Evolutionary conservation across 495 filamentous ascomycete species (phyloP), one percentile per base, ranked within the genome.

Genomic region (Amorphotheca resinae): DNA sequence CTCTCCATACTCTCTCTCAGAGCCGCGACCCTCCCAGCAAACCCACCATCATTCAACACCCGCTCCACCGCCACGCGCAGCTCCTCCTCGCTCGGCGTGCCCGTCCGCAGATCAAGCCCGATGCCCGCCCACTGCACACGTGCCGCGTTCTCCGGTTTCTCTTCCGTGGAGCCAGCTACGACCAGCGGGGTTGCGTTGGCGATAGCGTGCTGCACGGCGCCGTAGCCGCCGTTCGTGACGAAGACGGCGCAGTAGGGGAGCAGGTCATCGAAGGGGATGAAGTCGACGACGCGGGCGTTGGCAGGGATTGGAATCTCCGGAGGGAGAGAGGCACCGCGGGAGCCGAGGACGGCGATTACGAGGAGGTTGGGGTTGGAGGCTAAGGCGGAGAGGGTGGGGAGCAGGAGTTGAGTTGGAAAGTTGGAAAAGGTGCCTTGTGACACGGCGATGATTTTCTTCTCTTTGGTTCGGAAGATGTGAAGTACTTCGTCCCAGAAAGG

Each of bases 201-300:
- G 2, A 62, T 45, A 31, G 46, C 46, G 41, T 60, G 59, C 36
- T 49, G 45, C 18, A 60, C 53, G 1, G 45, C 54, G 20, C 60
- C 62, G 34, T 60, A 63, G 2, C 57, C 53, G 2, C 57, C 60
- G 26, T 61, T 60, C 17, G 48, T 56, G 7, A 63, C 40, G 44
- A 65, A 55, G 5, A 63, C 56, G 37, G 57, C 59, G 0, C 44
- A 42, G 35, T 52, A 42, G 14, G 38, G 35, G 8, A 62, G 46
- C 1, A 59, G 30, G 12, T 52, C 47, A 39, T 60, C 60, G 42
- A 56, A 64, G 7, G 62, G 62, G n/a, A 63, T 43, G 38, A 45
- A 64, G 30, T 63, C 58, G 8, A 45, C 47, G 2, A 63, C 46
- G 11, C 46, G 44, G 20, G 50, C 44, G 33, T 62, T 62, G 2